Conservation (phyloP, 805 yeast genomes). For the Tetrapisispora iriomotensis region DNA sequence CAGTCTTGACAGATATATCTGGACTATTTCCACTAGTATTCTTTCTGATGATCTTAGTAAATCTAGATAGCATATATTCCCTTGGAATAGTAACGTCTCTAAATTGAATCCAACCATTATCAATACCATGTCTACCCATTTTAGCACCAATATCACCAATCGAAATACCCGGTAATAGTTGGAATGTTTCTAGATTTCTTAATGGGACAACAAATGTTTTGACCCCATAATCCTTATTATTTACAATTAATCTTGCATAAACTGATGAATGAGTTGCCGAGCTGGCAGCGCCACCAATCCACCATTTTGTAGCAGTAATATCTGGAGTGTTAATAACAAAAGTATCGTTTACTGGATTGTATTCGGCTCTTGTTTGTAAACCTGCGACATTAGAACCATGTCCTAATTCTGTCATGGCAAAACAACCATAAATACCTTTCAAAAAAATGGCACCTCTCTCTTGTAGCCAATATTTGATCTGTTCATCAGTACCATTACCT, state of each 20-base stretch:
- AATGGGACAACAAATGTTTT: conserved; percentile 87
- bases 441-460: conserved; percentile 53
- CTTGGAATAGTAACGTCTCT: conserved; percentile 76
- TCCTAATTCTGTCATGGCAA: conserved; percentile 87
- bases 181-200: conserved; percentile 57
- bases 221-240: conserved; percentile 84
- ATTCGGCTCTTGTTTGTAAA: conserved; percentile 85
- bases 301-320: conserved; percentile 92
- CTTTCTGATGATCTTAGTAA: conserved; percentile 57
- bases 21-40: conserved; percentile 56
- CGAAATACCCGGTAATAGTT: conserved; percentile 66
- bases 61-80: conserved; percentile 71
- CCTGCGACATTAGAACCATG: conserved; percentile 95
- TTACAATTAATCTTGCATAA: conserved; percentile 73
- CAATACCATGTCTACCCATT: conserved; percentile 94
- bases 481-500: conserved; percentile 83
- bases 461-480: conserved; percentile 72
- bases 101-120: conserved; percentile 95
- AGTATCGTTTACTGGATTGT: conserved; percentile 51
- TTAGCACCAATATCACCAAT: conserved; percentile 91
- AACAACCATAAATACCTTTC: conserved; percentile 71
- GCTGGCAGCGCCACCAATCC: conserved; percentile 98
- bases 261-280: conserved; percentile 82
- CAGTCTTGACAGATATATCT: conserved; percentile 18
- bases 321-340: conserved; percentile 80